These are phyloP conservation scores for Septoria petroselini DNA, from an alignment of 2,329 filamentous ascomycete genomes.

Conservation along the genomic window DNA sequence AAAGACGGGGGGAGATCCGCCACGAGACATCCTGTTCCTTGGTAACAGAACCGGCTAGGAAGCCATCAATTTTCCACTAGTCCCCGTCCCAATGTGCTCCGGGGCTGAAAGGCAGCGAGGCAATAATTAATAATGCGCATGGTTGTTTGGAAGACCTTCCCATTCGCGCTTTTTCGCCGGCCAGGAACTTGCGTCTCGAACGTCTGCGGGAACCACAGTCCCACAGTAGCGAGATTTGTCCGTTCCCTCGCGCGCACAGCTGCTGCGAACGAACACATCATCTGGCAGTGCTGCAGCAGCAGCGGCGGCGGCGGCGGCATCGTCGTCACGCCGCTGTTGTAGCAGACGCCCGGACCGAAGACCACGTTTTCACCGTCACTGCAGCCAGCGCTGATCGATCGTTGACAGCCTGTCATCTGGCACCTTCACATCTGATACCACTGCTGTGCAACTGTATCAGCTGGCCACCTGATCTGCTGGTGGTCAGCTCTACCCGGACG, in stretches of 20 bases:
- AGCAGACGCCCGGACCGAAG: slow-evolving; percentile 9
- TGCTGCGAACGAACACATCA: slow-evolving; percentile 1
- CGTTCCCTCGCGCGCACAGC: neutral
- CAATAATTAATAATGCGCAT: no score
- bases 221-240: neutral
- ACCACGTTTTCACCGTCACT: slow-evolving; percentile 19
- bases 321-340: slow-evolving; percentile 11
- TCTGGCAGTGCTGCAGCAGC: neutral
- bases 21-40: neutral
- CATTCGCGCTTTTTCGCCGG: neutral
- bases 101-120: no score
- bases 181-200: slow-evolving; percentile 6
- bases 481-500: slow-evolving; percentile 16
- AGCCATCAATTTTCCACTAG: neutral
- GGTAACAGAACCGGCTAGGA: slow-evolving; percentile 9
- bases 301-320: neutral
- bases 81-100: no score
- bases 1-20: slow-evolving; percentile 2
- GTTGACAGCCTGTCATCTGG: slow-evolving; percentile 21
- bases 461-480: slow-evolving; percentile 17
- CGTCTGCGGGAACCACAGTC: neutral
- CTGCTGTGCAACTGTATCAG: slow-evolving; percentile 11
- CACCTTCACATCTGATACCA: slow-evolving; percentile 17
- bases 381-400: slow-evolving; percentile 13
- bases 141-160: slow-evolving; percentile 1